Conservation (phyloP, 306 rosid genomes). For the Castanea sativa region DNA sequence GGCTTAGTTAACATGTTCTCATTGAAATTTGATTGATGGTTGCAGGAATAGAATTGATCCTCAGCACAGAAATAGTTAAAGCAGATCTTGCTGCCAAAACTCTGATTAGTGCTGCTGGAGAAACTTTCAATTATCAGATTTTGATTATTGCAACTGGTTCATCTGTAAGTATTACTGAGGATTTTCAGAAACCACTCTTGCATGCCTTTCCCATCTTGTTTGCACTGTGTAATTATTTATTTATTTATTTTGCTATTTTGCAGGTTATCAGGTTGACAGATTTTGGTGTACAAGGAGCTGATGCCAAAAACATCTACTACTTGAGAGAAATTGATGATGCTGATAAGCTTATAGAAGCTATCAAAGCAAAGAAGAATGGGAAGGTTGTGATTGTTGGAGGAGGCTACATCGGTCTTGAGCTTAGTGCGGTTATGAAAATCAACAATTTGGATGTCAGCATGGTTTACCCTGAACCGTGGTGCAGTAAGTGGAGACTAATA, state of each 20-base stretch:
- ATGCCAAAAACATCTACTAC: constrained; percentile 90
- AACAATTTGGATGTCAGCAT: constrained; percentile 76
- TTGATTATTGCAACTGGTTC: constrained; percentile 93
- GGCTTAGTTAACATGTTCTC: constrained; percentile 13
- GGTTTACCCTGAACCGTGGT: constrained; percentile 99
- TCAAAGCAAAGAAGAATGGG: constrained; percentile 73
- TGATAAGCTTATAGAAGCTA: constrained; percentile 64
- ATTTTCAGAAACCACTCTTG: constrained; percentile 8
- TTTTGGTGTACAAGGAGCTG: constrained; percentile 95
- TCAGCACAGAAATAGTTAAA: constrained; percentile 78
- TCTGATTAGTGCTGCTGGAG: constrained; percentile 65
- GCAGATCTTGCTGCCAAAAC: constrained; percentile 74
- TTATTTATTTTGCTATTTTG: constrained; percentile 7
- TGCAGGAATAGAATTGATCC: constrained; percentile 85
- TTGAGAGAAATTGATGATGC: constrained; percentile 95
- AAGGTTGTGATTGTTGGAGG: constrained; percentile 97
- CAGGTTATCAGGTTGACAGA: constrained; percentile 85
- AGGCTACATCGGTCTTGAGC: constrained; percentile 95
- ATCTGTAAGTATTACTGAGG: constrained; percentile 47
- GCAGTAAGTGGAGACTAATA: constrained; percentile 71
- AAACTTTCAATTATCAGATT: constrained; percentile 61
- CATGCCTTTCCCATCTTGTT: constrained; percentile 7
- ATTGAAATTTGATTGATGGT: constrained; percentile 23
- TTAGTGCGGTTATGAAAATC: constrained; percentile 76
- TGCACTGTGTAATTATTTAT: not conserved